Percentiles rank a stretch among this genome's conserved stretches.
These are phyloP conservation scores for Trichophaea hybrida DNA, from an alignment of 2,329 filamentous ascomycete species.

Conservation along the genomic window DNA sequence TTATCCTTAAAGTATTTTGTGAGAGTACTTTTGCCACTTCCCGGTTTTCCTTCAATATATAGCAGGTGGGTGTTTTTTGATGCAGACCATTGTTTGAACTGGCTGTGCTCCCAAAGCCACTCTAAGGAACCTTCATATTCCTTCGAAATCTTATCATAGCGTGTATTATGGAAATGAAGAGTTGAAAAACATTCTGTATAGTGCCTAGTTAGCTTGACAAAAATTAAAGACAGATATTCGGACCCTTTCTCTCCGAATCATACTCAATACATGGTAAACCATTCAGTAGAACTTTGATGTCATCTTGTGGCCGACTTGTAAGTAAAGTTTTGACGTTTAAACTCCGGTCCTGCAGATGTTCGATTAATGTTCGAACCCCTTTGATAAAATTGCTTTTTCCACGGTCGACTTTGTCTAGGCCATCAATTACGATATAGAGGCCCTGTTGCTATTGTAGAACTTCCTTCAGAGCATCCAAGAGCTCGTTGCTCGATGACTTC, in stretches of 20 bases:
- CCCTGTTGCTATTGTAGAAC: background rate
- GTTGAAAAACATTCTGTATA: background rate
- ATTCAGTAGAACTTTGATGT: background rate
- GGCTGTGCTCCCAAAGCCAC: background rate
- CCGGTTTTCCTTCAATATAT: background rate
- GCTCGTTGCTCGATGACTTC: background rate
- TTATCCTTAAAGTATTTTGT: background rate
- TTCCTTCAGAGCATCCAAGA: background rate
- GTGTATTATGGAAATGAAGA: background rate
- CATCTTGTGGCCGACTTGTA: background rate
- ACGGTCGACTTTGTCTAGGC: background rate
- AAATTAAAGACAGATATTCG: background rate
- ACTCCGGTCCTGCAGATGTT: background rate
- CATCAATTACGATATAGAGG: background rate
- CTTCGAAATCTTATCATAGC: background rate
- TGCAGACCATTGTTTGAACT: background rate
- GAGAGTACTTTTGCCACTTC: background rate
- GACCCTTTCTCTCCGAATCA: background rate
- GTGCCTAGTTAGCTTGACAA: too few species aligned
- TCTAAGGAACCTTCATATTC: background rate
- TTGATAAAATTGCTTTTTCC: background rate
- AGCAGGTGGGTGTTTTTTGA: background rate
- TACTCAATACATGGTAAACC: background rate
- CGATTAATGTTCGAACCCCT: background rate
- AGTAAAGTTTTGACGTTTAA: background rate